Evolutionary conservation across 2,329 filamentous ascomycete species (phyloP).

Genomic region (Cytospora piceae): DNA sequence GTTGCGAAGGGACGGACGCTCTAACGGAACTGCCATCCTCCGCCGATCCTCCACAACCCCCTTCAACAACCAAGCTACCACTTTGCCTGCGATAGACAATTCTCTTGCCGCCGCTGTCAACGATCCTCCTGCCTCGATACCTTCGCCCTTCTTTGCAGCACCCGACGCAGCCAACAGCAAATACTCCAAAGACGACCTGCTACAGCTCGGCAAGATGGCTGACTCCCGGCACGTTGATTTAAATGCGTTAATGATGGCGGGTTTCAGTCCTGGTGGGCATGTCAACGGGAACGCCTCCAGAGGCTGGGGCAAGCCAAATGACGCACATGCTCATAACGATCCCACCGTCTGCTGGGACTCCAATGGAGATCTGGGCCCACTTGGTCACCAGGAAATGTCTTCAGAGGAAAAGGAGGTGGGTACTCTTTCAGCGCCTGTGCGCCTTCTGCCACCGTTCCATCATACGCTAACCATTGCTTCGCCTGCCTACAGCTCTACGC

Average conservation of each 20-base stretch:
- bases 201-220: constrained; percentile 68
- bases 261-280: constrained; percentile 74
- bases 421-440: constrained; percentile 30
- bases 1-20: constrained; percentile 61
- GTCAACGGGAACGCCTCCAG: constrained; percentile 65
- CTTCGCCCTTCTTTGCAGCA: constrained; percentile 19
- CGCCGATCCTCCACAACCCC: constrained; percentile 66
- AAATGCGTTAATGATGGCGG: constrained; percentile 69
- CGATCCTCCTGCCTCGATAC: constrained; percentile 19
- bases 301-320: constrained; percentile 78
- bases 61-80: constrained; percentile 39
- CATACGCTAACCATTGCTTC: constrained; percentile 34
- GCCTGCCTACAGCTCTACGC: constrained; percentile 68
- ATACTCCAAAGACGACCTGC: constrained; percentile 79
- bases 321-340: constrained; percentile 74
- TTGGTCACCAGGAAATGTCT: constrained; percentile 73
- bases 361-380: constrained; percentile 68
- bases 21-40: constrained; percentile 67
- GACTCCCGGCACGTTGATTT: constrained; percentile 62
- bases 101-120: constrained; percentile 28
- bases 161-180: constrained; percentile 48
- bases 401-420: constrained; percentile 63
- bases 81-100: constrained; percentile 30
- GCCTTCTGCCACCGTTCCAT: constrained; percentile 26
- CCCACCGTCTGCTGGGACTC: constrained; percentile 93